Evolutionary conservation across 192 early-diverging fungal species (phyloP).

Genomic region (Entomortierella chlamydospora): DNA sequence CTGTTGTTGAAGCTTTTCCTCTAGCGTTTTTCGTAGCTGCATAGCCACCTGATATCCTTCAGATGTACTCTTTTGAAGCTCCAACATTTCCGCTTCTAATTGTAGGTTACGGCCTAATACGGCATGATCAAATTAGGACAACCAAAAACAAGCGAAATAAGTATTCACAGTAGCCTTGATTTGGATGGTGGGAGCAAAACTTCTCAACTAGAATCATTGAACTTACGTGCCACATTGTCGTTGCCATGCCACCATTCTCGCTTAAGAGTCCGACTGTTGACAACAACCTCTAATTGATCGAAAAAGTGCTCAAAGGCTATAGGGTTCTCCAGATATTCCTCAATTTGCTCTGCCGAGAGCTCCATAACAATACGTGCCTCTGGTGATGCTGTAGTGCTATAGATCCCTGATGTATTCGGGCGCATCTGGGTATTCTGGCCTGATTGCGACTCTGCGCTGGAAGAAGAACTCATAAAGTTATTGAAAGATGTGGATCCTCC

Average conservation of each 20-base stretch:
- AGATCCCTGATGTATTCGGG: not conserved
- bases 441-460: not conserved
- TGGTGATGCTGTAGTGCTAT: conserved; percentile 11
- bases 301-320: conserved; percentile 49
- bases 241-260: conserved; percentile 62
- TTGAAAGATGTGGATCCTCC: not conserved
- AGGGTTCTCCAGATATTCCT: conserved; percentile 38
- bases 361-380: conserved; percentile 42
- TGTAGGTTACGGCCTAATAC: conserved; percentile 56
- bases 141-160: not conserved
- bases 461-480: conserved; percentile 1
- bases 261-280: conserved; percentile 56
- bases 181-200: not conserved
- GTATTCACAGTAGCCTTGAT: too few relatives aligned
- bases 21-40: conserved; percentile 41
- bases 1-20: conserved; percentile 58
- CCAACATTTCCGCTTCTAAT: conserved; percentile 52
- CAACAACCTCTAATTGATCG: conserved; percentile 42
- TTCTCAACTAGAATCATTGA: not conserved
- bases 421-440: conserved; percentile 11
- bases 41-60: conserved; percentile 49
- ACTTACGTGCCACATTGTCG: conserved; percentile 63
- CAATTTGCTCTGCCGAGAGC: conserved; percentile 21
- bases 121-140: not conserved
- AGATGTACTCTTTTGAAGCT: conserved; percentile 53